Conservation (phyloP, 768 basidiomycete species). For the Amyloporia xantha region DNA sequence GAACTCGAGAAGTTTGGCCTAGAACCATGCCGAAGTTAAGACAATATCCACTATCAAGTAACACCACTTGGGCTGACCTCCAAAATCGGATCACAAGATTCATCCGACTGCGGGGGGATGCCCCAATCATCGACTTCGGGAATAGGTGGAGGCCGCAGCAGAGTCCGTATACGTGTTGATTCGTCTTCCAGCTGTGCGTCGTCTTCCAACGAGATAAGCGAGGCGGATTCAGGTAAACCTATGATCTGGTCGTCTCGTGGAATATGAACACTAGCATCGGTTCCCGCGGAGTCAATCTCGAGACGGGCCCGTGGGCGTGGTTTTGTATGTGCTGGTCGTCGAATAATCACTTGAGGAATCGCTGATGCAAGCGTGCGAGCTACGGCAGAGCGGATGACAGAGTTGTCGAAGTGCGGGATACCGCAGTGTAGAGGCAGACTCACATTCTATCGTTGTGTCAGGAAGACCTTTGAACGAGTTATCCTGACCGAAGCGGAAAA, state of each 20-base stretch:
- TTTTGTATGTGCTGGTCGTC: conserved; percentile 41
- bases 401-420: background rate
- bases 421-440: conserved; percentile 11
- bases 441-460: conserved; percentile 38
- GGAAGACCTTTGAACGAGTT: conserved; percentile 9
- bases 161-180: conserved; percentile 42
- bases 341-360: conserved; percentile 55
- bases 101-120: conserved; percentile 53
- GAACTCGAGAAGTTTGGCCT: conserved; percentile 68
- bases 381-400: background rate
- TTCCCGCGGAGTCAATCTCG: conserved; percentile 32
- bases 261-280: conserved; percentile 6
- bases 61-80: no score
- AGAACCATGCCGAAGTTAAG: no score
- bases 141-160: conserved; percentile 59
- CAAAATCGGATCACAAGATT: conserved; percentile 55
- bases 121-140: conserved; percentile 69
- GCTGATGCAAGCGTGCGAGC: conserved; percentile 1
- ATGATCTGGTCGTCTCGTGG: no score
- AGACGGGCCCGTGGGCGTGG: conserved; percentile 44
- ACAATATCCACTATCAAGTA: no score
- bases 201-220: background rate
- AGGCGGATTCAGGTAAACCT: background rate
- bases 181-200: conserved; percentile 28
- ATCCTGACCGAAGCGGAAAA: conserved; percentile 58